phyloP scores from a whole-genome alignment of 352 stramenopile genomes.

The Phytophthora uliginosa region DNA sequence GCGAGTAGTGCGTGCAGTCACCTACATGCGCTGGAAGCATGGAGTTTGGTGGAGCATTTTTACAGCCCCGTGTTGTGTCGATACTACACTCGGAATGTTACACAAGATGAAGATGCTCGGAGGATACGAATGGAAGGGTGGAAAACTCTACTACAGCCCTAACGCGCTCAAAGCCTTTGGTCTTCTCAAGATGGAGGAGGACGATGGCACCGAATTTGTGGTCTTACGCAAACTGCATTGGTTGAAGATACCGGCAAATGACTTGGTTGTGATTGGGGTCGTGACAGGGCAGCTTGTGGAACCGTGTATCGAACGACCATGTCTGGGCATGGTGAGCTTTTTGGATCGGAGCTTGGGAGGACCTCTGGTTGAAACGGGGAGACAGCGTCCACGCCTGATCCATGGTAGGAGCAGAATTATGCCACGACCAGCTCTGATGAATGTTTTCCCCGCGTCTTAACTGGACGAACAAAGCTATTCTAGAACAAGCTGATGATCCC shows the following conservation, averaged over 20 bases:
- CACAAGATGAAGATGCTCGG: not conserved
- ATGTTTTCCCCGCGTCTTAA: slow-evolving; percentile 12
- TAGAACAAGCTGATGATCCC: too few species aligned
- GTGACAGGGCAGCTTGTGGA: slow-evolving; percentile 2
- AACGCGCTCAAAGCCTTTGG: not conserved
- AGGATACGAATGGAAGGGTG: not conserved
- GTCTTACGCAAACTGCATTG: slow-evolving; percentile 22
- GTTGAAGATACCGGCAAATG: not conserved
- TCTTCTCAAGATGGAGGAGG: not conserved
- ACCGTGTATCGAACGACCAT: slow-evolving; percentile 4
- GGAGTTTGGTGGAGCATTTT: not conserved
- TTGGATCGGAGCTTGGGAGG: slow-evolving; percentile 7
- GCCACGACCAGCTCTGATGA: not conserved
- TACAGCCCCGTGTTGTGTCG: not conserved
- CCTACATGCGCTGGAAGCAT: not conserved
- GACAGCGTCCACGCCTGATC: slow-evolving; percentile 16
- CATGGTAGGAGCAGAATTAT: slow-evolving; percentile 27
- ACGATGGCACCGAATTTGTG: slow-evolving; percentile 19
- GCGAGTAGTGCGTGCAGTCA: not conserved
- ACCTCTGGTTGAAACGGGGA: slow-evolving; percentile 14
- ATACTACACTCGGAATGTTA: not conserved
- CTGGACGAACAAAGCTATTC: not conserved
- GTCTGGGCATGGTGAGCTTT: not conserved
- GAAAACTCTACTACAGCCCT: not conserved
- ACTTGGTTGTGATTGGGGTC: not conserved